Conservation (phyloP, 2,329 filamentous ascomycete species). For the Trichoderma gracile region DNA sequence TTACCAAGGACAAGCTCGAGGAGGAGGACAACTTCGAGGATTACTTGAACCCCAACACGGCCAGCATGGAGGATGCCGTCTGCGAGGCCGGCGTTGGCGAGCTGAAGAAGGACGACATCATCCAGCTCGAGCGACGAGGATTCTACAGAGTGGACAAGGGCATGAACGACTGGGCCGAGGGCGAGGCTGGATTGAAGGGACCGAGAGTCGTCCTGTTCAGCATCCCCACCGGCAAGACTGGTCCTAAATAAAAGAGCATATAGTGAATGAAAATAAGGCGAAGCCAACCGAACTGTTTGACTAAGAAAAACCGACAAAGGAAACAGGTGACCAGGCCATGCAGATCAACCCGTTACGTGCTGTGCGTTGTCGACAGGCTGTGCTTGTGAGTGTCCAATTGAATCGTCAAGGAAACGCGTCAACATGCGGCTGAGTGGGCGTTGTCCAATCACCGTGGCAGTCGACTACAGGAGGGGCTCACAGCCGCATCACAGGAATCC, state of each 20-base stretch:
- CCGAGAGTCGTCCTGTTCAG: slow-evolving; percentile 56
- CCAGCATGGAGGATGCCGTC: slow-evolving; percentile 70
- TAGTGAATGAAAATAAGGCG: slow-evolving; percentile 3
- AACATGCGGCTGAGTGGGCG: neutral
- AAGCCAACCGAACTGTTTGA: neutral
- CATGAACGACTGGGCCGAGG: slow-evolving; percentile 51
- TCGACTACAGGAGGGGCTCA: no score
- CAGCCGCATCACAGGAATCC: neutral
- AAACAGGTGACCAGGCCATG: no score
- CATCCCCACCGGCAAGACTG: slow-evolving; percentile 54
- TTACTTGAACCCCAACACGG: slow-evolving; percentile 74
- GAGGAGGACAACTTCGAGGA: slow-evolving; percentile 85
- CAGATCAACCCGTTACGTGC: neutral
- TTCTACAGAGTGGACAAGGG: slow-evolving; percentile 84
- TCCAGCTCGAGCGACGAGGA: slow-evolving; percentile 92
- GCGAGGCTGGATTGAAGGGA: slow-evolving; percentile 50
- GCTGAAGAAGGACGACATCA: slow-evolving; percentile 84
- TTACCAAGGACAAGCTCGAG: slow-evolving; percentile 92
- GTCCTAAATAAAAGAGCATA: slow-evolving; percentile 26
- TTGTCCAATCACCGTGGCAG: neutral
- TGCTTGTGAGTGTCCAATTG: no score
- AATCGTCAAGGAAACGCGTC: neutral
- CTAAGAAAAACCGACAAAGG: neutral
- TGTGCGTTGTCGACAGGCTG: neutral
- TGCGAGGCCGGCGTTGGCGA: slow-evolving; percentile 79